Evolutionary conservation across 768 basidiomycete genomes (phyloP).

Genomic region (Grammothele lineata): DNA sequence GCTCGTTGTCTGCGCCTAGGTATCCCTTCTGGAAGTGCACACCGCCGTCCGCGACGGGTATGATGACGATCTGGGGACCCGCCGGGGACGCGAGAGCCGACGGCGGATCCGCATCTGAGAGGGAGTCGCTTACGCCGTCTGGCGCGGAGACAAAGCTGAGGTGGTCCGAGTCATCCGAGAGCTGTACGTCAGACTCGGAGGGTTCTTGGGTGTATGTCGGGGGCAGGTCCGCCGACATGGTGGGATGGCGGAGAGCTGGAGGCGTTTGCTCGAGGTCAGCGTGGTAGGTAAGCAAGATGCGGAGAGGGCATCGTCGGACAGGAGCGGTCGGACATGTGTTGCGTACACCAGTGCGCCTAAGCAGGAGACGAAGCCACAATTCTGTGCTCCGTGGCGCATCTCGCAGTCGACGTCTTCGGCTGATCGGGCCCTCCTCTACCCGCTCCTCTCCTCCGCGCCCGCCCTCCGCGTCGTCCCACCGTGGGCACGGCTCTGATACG

Average conservation of each 20-base stretch:
- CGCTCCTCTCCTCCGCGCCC: too few species aligned
- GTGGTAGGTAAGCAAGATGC: background rate
- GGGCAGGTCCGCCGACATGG: conserved; percentile 24
- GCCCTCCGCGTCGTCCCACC: too few species aligned
- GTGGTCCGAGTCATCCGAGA: conserved; percentile 5
- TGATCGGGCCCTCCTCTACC: too few species aligned
- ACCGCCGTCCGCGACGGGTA: conserved; percentile 57
- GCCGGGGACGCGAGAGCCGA: background rate
- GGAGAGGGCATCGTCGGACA: background rate
- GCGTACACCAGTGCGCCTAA: background rate
- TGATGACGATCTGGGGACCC: conserved; percentile 66
- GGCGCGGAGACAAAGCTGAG: conserved; percentile 13
- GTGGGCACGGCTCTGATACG: too few species aligned
- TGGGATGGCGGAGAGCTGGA: background rate
- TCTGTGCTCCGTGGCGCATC: background rate
- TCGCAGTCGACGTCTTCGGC: background rate
- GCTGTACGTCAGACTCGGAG: conserved; percentile 9
- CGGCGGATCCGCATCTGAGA: conserved; percentile 23
- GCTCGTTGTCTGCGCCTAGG: conserved; percentile 79
- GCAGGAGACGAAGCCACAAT: background rate
- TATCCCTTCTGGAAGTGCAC: conserved; percentile 84
- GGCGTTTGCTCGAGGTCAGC: background rate
- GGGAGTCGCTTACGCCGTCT: conserved; percentile 1
- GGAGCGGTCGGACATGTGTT: background rate
- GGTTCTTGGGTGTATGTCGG: conserved; percentile 24